Base-by-base conservation (phyloP, 2,329 filamentous ascomycete species). In the Xylaria sp. region DNA sequence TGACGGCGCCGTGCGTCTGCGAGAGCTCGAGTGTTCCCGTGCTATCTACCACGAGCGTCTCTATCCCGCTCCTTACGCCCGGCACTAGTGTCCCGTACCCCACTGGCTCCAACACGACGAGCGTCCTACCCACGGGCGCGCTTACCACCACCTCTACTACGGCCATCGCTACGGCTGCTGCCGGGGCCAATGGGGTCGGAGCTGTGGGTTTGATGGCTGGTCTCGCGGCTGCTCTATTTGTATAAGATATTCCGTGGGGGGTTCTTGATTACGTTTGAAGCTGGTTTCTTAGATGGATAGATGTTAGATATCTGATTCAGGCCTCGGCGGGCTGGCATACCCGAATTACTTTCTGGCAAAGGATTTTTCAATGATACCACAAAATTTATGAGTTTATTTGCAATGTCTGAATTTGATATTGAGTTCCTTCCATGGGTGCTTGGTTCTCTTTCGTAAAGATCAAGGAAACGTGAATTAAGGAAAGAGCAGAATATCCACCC, bases 151-250 rank as follows among this genome's bases (percentile, higher is more conserved):
- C 73, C 2, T 56, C 64, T 10, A n/a, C 65, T 1, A 58, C 72
- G 4, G 53, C 59, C 3, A 67, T 75, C 54, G 60, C 68, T 17
- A 76, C 74, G 0, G 74, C 67, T 13, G 74, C 67, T 15, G 73
- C 71, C 4, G 65, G 48, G 10, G 59, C 65, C 0, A 69, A 72
- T 36, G 71, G 67, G 2, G 69, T 72, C 10, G 75, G 74, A 3
- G 69, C 73, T 3, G 58, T 71, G 31, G 73, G 74, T 3, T 40
- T 75, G 20, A 23, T 76, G 56, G 56, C 56, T 26, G 56, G 56
- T 20, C 56, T 59, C 2, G 56, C 26, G 40, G 56, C 56, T 9
- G 56, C 73, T n/a, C 38, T 76, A 40, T 57, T 77, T 20, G 59
- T 76, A 17, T 76, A 66, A 68, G 13, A 44, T 20, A 38, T 17